Percentiles rank a stretch among this genome's conserved stretches.
These are phyloP conservation scores for Silene coronaria DNA, from an alignment of 179 eudicot genomes.

Conservation along the genomic window DNA sequence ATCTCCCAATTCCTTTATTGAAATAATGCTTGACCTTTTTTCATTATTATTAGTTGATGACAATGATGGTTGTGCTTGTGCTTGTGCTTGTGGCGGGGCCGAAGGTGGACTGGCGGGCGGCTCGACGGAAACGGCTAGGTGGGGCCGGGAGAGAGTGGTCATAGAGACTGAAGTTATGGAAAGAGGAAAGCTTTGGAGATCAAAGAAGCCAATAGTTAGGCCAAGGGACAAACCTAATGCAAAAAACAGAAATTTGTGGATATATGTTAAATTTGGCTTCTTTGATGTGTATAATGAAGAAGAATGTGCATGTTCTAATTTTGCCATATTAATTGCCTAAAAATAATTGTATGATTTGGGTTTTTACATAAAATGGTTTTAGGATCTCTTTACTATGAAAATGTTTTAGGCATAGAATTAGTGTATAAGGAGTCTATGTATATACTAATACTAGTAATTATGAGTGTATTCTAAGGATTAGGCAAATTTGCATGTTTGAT, in stretches of 20 bases:
- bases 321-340: conserved; percentile 14
- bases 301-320: conserved; percentile 23
- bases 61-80: neutral
- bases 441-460: neutral
- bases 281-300: conserved; percentile 5
- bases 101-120: conserved; percentile 17
- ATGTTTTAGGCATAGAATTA: neutral
- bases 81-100: neutral
- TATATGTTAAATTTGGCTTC: conserved; percentile 12
- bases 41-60: neutral
- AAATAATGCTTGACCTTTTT: neutral
- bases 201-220: conserved; percentile 32
- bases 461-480: neutral
- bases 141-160: conserved; percentile 6
- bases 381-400: no score
- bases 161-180: neutral
- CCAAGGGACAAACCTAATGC: conserved; percentile 35
- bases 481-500: no score
- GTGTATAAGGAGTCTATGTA: no score
- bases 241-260: conserved; percentile 23
- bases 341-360: neutral
- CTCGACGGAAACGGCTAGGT: neutral
- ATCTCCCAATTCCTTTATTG: conserved; percentile 9
- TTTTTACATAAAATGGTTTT: no score
- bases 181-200: conserved; percentile 15